Conservation (phyloP, 2,329 filamentous ascomycete species). For the Aspergillus sp. region DNA sequence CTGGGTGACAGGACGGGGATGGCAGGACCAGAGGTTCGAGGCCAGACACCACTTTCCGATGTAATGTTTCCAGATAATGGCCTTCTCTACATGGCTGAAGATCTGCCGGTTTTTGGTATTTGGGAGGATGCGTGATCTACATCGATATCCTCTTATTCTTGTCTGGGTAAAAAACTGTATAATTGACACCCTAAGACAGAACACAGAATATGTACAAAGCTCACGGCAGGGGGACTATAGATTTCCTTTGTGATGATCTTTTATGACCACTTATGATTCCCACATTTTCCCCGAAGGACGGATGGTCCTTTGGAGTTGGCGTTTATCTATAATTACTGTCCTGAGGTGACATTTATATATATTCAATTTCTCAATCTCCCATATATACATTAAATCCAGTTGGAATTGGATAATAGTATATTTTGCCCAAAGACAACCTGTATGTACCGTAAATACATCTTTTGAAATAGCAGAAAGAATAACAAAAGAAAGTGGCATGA, state of each 20-base stretch:
- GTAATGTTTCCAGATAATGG: constrained; percentile 28
- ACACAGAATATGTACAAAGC: too few relatives aligned
- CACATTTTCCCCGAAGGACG: too few relatives aligned
- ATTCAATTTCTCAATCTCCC: too few relatives aligned
- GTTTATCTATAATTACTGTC: too few relatives aligned
- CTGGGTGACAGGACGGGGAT: constrained; percentile 1
- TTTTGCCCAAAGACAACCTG: constrained; percentile 4
- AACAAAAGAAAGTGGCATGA: background rate
- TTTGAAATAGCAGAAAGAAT: constrained; percentile 4
- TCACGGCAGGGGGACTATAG: too few relatives aligned
- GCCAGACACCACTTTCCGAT: constrained; percentile 28
- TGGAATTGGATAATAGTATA: constrained; percentile 1
- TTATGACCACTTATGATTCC: too few relatives aligned
- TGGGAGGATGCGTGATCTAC: constrained; percentile 21
- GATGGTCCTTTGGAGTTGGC: too few relatives aligned
- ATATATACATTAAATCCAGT: too few relatives aligned
- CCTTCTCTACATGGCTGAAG: constrained; percentile 29
- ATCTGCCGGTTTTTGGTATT: constrained; percentile 27
- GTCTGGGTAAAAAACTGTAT: too few relatives aligned
- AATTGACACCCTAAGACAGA: too few relatives aligned
- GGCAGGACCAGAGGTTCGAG: constrained; percentile 1
- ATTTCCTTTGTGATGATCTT: too few relatives aligned
- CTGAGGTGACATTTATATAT: too few relatives aligned
- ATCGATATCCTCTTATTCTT: background rate
- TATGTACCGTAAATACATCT: constrained; percentile 12